A percentile compares a stretch with the other conserved stretches of the same genome.
These are phyloP conservation scores for Penicillium daleae DNA, from an alignment of 495 filamentous ascomycete species.

Conservation along the genomic window DNA sequence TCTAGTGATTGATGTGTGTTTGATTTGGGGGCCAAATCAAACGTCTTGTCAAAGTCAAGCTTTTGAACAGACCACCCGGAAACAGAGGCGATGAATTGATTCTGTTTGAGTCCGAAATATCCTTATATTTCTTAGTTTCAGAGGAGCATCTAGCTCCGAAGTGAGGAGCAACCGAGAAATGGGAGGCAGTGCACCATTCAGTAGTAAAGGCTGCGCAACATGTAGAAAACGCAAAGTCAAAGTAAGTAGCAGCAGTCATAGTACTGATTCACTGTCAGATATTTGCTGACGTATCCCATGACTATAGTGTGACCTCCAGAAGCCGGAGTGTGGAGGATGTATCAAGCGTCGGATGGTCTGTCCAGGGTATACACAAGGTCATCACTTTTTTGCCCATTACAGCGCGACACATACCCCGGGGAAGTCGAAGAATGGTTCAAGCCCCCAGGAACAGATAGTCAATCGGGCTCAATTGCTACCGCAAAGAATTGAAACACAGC, in stretches of 20 bases:
- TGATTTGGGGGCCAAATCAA: too few species aligned
- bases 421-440: not conserved
- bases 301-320: constrained; percentile 1
- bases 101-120: not conserved
- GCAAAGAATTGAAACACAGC: not conserved
- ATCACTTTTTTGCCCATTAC: not conserved
- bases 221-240: constrained; percentile 5
- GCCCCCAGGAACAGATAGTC: not conserved
- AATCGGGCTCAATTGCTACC: not conserved
- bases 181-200: not conserved
- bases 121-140: not conserved
- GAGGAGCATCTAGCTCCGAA: not conserved
- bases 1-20: too few species aligned
- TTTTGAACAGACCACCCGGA: not conserved
- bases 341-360: not conserved
- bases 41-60: not conserved
- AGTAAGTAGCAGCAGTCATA: not conserved
- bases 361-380: not conserved
- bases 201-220: not conserved
- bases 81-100: not conserved
- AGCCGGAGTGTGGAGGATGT: not conserved
- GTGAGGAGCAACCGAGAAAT: not conserved
- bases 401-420: not conserved
- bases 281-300: not conserved
- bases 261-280: not conserved